Conservation (phyloP, 2,329 filamentous ascomycete species). For the Sporothrix mexicana region DNA sequence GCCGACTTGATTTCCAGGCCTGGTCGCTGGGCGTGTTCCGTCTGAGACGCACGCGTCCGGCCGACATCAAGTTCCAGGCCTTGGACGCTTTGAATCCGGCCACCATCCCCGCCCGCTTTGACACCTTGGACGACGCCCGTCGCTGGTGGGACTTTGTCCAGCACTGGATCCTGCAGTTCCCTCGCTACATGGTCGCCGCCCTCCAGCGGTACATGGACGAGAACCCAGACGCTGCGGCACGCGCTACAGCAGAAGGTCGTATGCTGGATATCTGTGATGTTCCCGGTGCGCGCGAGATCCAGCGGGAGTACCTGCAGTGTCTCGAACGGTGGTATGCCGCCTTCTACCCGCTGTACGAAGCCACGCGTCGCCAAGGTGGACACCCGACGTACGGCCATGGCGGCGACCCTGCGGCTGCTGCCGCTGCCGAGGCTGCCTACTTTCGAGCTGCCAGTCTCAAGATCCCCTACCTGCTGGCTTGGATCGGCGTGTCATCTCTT, state of each 20-base stretch:
- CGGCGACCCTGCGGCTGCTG: background rate
- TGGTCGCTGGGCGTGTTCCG: constrained; percentile 41
- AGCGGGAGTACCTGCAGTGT: constrained; percentile 46
- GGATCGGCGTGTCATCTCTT: constrained; percentile 49
- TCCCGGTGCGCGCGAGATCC: constrained; percentile 34
- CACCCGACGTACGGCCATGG: background rate
- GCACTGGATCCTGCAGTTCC: constrained; percentile 41
- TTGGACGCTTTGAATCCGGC: constrained; percentile 34
- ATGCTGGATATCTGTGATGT: constrained; percentile 37
- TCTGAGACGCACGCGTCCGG: constrained; percentile 32
- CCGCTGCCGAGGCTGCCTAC: constrained; percentile 40
- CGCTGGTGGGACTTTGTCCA: constrained; percentile 44
- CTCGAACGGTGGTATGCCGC: constrained; percentile 50
- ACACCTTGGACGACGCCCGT: constrained; percentile 40
- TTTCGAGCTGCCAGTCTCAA: constrained; percentile 50
- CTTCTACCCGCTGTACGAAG: constrained; percentile 47
- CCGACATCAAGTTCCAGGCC: constrained; percentile 34
- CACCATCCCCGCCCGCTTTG: constrained; percentile 39
- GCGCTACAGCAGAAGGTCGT: constrained; percentile 18
- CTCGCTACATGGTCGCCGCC: constrained; percentile 37
- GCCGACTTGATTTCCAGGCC: constrained; percentile 42
- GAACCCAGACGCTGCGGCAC: constrained; percentile 26
- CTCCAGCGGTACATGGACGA: constrained; percentile 34
- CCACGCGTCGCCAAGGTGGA: constrained; percentile 35
- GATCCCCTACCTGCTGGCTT: constrained; percentile 52